Percentiles rank a stretch among this genome's conserved stretches.
Conservation (phyloP, 208 protist species). For the Entamoeba histolytica region DNA sequence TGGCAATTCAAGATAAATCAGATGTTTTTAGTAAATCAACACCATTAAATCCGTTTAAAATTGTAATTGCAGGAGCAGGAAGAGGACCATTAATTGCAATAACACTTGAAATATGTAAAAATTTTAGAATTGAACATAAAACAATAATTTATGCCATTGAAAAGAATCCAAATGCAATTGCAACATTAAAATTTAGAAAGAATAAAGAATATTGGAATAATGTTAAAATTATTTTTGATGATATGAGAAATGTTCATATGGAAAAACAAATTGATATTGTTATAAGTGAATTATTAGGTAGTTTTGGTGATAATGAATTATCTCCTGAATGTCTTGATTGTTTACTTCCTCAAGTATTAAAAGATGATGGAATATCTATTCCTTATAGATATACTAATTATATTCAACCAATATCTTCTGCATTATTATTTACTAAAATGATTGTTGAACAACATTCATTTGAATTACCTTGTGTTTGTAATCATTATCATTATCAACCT, state of each 20-base stretch:
- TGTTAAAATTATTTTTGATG: background rate
- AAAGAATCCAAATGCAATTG: background rate
- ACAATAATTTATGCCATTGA: background rate
- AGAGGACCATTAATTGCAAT: slow-evolving; percentile 2
- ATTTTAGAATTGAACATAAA: background rate
- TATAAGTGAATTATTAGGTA: slow-evolving; percentile 9
- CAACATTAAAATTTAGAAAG: background rate
- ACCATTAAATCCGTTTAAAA: background rate
- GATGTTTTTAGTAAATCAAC: background rate
- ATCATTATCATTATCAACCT: background rate
- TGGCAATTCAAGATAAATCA: slow-evolving; percentile 1
- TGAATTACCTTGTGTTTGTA: background rate
- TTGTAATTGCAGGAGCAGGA: slow-evolving; percentile 6
- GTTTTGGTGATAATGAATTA: slow-evolving; percentile 9
- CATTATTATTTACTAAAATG: background rate
- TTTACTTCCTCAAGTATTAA: background rate
- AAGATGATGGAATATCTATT: background rate
- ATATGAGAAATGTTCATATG: background rate
- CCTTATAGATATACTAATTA: background rate
- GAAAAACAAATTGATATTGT: background rate
- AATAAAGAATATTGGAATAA: background rate
- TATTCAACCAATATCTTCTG: background rate
- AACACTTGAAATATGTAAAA: background rate
- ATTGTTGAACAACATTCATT: background rate
- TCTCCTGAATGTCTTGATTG: background rate